Base-by-base conservation (phyloP, 371 early-diverging fungal genomes). In the Batkoa obscura region DNA sequence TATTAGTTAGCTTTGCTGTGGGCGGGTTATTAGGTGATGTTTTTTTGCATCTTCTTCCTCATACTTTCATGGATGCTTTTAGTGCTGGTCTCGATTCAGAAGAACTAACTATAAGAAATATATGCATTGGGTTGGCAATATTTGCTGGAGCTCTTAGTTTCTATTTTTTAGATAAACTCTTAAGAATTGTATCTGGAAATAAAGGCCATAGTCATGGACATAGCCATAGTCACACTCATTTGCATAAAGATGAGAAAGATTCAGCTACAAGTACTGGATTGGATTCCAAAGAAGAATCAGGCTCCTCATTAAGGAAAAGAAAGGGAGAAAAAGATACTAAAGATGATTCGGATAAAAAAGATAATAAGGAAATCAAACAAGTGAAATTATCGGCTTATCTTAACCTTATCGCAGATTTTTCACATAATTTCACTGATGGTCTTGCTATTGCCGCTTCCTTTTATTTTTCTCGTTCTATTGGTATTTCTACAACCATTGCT, bases 351-450 rank as follows among this genome's bases (percentile, higher is more conserved):
- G 12, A 17, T 41, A 39, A 51, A 42, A 13, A 35, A 2, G 43
- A 55, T 41, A 58, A 59, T n/a, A 15, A 23, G 1, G 3, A 13
- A 3, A n/a, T 13, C 3, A 30, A 23, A 2, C 5, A 9, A 31
- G 74, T 85, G 65, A 80, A 81, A 62, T 64, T 79, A 12, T 83
- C 84, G n/a, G 85, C 87, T 0, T 87, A 86, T 56, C 62, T 90
- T 54, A 88, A 86, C 62, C 66, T 90, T 33, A 72, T 90, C 58
- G 91, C 90, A 6, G 90, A 89, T 61, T 83, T 83, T 17, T 76
- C 87, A 1, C 91, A 90, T 72, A 90, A 89, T 65, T 83, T 89
- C 58, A 85, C 89, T n/a, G 91, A 90, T 55, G 91, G 91, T 10
- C 69, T 90, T n/a, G 90, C 90, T 6, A 82, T 90, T 79, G 83